Base-by-base conservation (phyloP, 441 rosid species). In the Codiaeum variegatum region DNA sequence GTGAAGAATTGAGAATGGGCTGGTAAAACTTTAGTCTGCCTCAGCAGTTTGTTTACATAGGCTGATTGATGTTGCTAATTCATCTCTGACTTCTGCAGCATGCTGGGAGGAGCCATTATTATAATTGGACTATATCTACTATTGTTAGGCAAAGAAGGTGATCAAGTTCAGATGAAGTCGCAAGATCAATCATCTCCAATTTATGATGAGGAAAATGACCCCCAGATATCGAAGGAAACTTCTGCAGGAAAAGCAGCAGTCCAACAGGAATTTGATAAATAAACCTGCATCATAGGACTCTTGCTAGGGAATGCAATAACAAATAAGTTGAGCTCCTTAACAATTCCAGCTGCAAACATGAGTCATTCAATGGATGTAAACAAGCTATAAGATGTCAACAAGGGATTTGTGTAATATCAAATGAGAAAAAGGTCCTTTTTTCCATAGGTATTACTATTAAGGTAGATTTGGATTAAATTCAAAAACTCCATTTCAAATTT, bases 1-100 rank as follows among this genome's bases (percentile, higher is more conserved):
- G 86, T 3, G 93, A 85, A 81, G 84, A 80, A 24, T 79, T 87
- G 67, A 65, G 66, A 49, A 28, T 60, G 3, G 86, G 89, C 55
- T 76, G 93, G 86, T 83, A 73, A 54, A 63, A 44, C 63, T 3
- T 13, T 5, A 16, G 4, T 16, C 52, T 16, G 44, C 62, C 62
- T 75, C 46, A 36, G 13, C 19, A 21, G 6, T 47, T 36, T 51
- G 26, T 58, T 19, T 3, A 46, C 0, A 5, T 6, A 10, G 31
- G 16, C 72, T 24, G n/a, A 34, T 6, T 21, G 19, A 62, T 19
- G 26, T 59, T 21, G 42, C 69, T 77, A 46, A 72, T 49, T 67
- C 49, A 49, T 62, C 47, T 55, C 38, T 73, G 46, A n/a, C 76
- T 32, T 21, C 42, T 69, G 73, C 74, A 82, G 84, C 74, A 52